Evolutionary conservation across 2,329 filamentous ascomycete species (phyloP).

Genomic region (Mollisia scopiformis): DNA sequence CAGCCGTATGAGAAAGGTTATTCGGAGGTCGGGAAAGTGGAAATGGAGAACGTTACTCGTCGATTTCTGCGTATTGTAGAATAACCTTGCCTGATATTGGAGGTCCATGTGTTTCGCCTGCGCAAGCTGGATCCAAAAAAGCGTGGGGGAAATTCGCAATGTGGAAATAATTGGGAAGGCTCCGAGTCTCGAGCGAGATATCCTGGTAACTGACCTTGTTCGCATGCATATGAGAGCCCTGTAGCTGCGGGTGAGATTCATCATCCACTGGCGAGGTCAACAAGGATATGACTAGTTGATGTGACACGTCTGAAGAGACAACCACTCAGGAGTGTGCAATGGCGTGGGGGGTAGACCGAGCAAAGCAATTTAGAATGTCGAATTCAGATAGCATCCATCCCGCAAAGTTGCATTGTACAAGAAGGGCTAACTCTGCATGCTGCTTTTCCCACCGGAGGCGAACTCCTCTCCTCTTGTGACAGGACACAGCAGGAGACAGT

Average conservation of each 20-base stretch:
- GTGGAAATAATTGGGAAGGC: slow-evolving; percentile 3
- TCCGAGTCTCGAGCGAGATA: slow-evolving; percentile 1
- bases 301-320: slow-evolving; percentile 26
- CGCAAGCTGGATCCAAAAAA: slow-evolving; percentile 2
- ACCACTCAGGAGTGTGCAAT: slow-evolving; percentile 6
- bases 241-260: slow-evolving; percentile 23
- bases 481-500: background rate
- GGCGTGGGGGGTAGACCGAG: slow-evolving; percentile 20
- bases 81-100: background rate
- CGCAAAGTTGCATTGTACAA: slow-evolving; percentile 2
- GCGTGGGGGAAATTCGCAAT: slow-evolving; percentile 16
- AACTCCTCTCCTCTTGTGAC: background rate
- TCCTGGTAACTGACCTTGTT: slow-evolving; percentile 13
- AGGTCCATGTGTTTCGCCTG: slow-evolving; percentile 3
- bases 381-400: slow-evolving; percentile 6
- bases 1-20: background rate
- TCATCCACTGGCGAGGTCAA: slow-evolving; percentile 9
- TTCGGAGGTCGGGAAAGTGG: slow-evolving; percentile 2
- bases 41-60: background rate
- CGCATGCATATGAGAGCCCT: slow-evolving; percentile 21
- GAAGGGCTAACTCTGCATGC: background rate
- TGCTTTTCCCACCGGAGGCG: background rate
- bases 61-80: background rate
- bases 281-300: slow-evolving; percentile 26
- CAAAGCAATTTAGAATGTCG: slow-evolving; percentile 22